A percentile compares a stretch with the other conserved stretches of the same genome.
These are phyloP conservation scores for Silene conica DNA, from an alignment of 148 eudicot genomes.

Conservation along the genomic window DNA sequence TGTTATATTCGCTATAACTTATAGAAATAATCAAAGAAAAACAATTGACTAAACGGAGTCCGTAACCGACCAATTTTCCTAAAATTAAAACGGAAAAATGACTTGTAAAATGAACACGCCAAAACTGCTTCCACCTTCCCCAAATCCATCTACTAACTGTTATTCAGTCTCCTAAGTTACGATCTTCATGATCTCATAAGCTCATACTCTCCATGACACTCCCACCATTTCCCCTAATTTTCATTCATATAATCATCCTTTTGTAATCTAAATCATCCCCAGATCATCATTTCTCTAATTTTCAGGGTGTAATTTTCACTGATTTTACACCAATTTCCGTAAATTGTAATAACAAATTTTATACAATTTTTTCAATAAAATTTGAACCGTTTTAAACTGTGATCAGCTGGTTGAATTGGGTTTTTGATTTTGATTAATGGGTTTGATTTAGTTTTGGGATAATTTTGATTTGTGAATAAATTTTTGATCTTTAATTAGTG, in stretches of 20 bases:
- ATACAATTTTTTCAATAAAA: too few species aligned
- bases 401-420: slow-evolving; percentile 18
- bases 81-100: too few species aligned
- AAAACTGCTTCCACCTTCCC: slow-evolving; percentile 5
- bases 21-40: too few species aligned
- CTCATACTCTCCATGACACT: slow-evolving; percentile 27
- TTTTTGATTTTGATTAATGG: slow-evolving; percentile 15
- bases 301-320: background rate
- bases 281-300: background rate
- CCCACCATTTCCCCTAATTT: slow-evolving; percentile 18
- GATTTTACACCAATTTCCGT: too few species aligned
- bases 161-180: background rate
- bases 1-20: too few species aligned
- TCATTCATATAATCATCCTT: background rate
- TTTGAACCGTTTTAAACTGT: too few species aligned
- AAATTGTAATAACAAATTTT: too few species aligned
- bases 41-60: too few species aligned
- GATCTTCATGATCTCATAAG: background rate
- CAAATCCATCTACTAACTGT: slow-evolving; percentile 11
- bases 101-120: background rate
- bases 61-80: too few species aligned
- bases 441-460: slow-evolving; percentile 15
- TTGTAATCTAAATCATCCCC: background rate
- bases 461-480: slow-evolving; percentile 27
- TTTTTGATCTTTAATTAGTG: slow-evolving; percentile 13